These are phyloP conservation scores for Groenewaldozyma salmanticensis DNA, from an alignment of 805 yeast genomes.

Conservation along the genomic window DNA sequence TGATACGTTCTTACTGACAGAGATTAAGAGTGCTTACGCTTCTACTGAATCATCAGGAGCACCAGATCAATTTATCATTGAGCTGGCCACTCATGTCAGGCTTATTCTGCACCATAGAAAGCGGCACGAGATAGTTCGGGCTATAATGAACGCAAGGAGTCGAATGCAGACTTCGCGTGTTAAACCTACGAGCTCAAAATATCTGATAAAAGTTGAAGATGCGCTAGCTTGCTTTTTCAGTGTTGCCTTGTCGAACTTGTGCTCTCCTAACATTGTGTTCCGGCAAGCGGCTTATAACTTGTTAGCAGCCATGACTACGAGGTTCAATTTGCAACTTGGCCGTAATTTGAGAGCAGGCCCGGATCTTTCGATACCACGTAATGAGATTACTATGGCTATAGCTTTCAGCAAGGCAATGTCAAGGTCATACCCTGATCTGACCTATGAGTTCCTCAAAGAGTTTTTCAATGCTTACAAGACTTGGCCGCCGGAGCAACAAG, in stretches of 20 bases:
- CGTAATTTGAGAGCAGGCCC: conserved; percentile 44
- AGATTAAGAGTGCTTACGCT: conserved; percentile 33
- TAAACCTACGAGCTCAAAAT: background rate
- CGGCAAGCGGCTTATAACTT: conserved; percentile 55
- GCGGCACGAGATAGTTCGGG: conserved; percentile 16
- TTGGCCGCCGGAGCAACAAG: conserved; percentile 19
- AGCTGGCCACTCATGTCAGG: conserved; percentile 8
- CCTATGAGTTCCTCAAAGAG: conserved; percentile 44
- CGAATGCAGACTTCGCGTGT: conserved; percentile 7
- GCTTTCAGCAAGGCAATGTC: conserved; percentile 52
- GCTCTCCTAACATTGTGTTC: conserved; percentile 49
- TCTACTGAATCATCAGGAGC: conserved; percentile 21
- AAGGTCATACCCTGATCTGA: conserved; percentile 42
- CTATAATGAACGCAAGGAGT: conserved; percentile 13
- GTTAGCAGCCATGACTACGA: conserved; percentile 49
- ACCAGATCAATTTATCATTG: conserved; percentile 41
- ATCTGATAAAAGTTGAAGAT: conserved; percentile 20
- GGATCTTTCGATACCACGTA: conserved; percentile 59
- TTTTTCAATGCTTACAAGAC: conserved; percentile 39
- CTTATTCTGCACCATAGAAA: conserved; percentile 6
- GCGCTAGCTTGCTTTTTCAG: conserved; percentile 55
- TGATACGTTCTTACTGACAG: conserved; percentile 34
- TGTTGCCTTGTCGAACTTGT: conserved; percentile 56
- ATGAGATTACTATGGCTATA: conserved; percentile 51
- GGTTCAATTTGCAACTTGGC: conserved; percentile 53